These are phyloP conservation scores for Austroboletus olivaceoglutinosus DNA, from an alignment of 1,284 basidiomycete genomes.

Conservation along the genomic window DNA sequence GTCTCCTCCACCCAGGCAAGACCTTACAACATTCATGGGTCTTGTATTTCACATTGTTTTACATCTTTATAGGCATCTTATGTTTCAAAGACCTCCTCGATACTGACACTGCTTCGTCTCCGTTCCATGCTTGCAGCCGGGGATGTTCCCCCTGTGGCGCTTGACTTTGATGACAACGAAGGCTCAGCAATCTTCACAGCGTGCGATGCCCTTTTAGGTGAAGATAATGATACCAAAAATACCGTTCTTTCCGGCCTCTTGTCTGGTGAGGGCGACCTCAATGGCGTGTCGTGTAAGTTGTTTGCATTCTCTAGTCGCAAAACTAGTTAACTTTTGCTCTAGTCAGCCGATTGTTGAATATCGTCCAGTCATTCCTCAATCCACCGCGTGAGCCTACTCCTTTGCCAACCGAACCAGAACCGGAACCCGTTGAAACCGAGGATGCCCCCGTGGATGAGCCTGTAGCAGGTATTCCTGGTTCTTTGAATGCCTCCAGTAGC, in stretches of 20 bases:
- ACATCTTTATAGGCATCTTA: conserved; percentile 13
- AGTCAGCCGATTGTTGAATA: conserved; percentile 61
- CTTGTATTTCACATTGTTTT: not conserved
- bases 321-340: conserved; percentile 5
- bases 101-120: conserved; percentile 66
- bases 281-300: conserved; percentile 58
- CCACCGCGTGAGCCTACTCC: conserved; percentile 41
- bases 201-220: conserved; percentile 52
- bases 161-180: conserved; percentile 52
- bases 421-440: conserved; percentile 28
- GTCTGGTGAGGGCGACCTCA: conserved; percentile 52
- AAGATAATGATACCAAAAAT: conserved; percentile 49
- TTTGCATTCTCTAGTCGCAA: not conserved
- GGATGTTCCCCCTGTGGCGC: conserved; percentile 42
- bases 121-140: conserved; percentile 54
- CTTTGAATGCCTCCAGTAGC: conserved; percentile 44
- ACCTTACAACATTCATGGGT: not conserved
- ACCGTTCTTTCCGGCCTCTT: conserved; percentile 54
- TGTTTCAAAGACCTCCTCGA: conserved; percentile 42
- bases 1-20: conserved; percentile 60
- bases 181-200: conserved; percentile 51
- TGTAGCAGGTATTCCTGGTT: conserved; percentile 33
- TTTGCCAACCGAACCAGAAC: conserved; percentile 31
- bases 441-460: conserved; percentile 19
- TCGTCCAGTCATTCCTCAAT: conserved; percentile 50